Conservation (phyloP, 257 asterid genomes). For the Haberlea rhodopensis region DNA sequence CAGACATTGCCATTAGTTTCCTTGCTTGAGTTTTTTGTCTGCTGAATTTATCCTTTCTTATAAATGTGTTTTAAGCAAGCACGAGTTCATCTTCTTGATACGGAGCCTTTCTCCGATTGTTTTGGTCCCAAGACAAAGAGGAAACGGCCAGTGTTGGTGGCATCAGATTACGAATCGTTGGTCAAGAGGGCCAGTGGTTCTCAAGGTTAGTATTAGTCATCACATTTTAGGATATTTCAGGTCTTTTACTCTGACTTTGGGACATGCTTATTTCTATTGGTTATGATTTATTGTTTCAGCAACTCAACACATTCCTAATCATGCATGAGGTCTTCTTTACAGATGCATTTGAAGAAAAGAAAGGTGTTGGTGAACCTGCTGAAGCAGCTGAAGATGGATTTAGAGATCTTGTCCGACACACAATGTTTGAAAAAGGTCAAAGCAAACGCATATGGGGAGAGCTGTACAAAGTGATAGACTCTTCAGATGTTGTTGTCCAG, state of each 20-base stretch:
- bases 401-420: conserved; percentile 87
- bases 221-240: not conserved
- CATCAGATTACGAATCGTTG: conserved; percentile 71
- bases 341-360: conserved; percentile 82
- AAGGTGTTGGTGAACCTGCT: conserved; percentile 52
- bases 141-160: conserved; percentile 73
- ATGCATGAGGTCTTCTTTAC: conserved; percentile 19
- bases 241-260: not conserved
- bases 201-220: conserved; percentile 57
- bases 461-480: conserved; percentile 95
- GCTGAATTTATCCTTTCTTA: conserved; percentile 18
- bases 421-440: conserved; percentile 94
- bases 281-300: not conserved
- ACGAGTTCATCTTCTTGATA: conserved; percentile 92
- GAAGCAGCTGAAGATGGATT: conserved; percentile 78
- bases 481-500: conserved; percentile 96
- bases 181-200: conserved; percentile 78
- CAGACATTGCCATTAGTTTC: not conserved
- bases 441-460: conserved; percentile 99
- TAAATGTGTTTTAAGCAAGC: conserved; percentile 59
- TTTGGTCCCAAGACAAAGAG: conserved; percentile 89
- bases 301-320: conserved; percentile 10
- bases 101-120: conserved; percentile 80
- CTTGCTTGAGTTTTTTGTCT: conserved; percentile 11
- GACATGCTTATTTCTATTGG: not conserved